phyloP scores from a whole-genome alignment of 2,329 filamentous ascomycete species.

The Nothopassalora personata region DNA sequence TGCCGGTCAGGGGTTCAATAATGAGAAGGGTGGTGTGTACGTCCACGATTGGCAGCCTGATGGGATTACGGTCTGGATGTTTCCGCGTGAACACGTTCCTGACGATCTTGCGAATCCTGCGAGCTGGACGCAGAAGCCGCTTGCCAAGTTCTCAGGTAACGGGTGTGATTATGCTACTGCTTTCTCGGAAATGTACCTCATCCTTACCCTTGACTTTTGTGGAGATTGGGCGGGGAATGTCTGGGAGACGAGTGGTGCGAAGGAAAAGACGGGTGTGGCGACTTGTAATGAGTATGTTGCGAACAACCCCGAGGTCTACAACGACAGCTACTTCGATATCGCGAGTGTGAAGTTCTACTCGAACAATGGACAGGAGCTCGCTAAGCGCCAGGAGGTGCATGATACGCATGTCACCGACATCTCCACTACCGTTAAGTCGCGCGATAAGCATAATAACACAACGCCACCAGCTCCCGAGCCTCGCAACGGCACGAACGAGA shows the following conservation, averaged over 20 bases:
- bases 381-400: not conserved
- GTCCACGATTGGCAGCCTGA: conserved; percentile 60
- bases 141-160: conserved; percentile 59
- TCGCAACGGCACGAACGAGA: not conserved
- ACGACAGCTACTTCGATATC: conserved; percentile 71
- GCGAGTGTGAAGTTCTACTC: conserved; percentile 62
- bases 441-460: not conserved
- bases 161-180: conserved; percentile 65
- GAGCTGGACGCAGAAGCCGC: conserved; percentile 60
- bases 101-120: conserved; percentile 59
- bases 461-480: not conserved
- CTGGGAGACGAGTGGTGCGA: conserved; percentile 59
- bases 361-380: conserved; percentile 9
- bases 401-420: not conserved
- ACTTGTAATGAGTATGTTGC: conserved; percentile 70
- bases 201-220: conserved; percentile 81
- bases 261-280: conserved; percentile 47
- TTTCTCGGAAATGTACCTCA: conserved; percentile 69
- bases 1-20: conserved; percentile 50
- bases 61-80: conserved; percentile 76
- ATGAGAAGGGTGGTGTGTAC: conserved; percentile 41
- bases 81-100: conserved; percentile 63
- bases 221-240: conserved; percentile 76
- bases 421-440: not conserved
- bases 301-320: conserved; percentile 64